phyloP scores from a whole-genome alignment of 176 grass and related monocot species.

The Avena sativa region DNA sequence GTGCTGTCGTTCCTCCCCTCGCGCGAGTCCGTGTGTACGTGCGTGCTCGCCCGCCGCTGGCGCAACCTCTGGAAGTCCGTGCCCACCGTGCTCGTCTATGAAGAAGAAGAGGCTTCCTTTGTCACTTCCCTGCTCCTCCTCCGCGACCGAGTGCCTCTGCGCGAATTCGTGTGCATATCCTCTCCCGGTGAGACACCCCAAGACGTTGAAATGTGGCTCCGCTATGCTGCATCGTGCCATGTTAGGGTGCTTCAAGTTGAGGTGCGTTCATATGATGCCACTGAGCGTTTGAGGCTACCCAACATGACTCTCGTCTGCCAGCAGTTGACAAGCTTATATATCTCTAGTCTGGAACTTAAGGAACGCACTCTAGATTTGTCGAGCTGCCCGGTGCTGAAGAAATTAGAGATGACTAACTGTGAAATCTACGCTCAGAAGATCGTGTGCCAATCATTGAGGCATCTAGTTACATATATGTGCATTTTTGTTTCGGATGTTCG shows the following conservation, averaged over 20 bases:
- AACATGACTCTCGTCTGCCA: neutral
- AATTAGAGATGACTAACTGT: neutral
- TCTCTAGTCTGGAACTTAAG: neutral
- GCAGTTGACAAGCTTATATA: neutral
- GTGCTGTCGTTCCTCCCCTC: neutral
- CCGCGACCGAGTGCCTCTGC: neutral
- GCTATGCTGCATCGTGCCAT: neutral
- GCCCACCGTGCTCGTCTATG: neutral
- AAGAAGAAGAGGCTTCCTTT: neutral
- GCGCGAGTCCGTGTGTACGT: neutral
- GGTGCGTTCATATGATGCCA: neutral
- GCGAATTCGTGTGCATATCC: neutral
- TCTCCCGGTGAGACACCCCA: neutral
- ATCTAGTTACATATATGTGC: neutral
- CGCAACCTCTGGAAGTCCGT: neutral
- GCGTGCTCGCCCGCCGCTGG: slow-evolving; percentile 15
- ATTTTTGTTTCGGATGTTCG: neutral
- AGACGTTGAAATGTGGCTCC: neutral
- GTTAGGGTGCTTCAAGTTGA: neutral
- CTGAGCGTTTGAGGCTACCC: neutral
- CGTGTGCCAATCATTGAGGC: neutral
- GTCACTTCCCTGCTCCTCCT: neutral
- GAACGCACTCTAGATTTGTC: neutral
- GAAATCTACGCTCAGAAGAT: neutral
- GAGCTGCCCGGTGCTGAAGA: neutral